These are phyloP conservation scores for Penicillium nucicola DNA, from an alignment of 495 filamentous ascomycete species.

Conservation along the genomic window DNA sequence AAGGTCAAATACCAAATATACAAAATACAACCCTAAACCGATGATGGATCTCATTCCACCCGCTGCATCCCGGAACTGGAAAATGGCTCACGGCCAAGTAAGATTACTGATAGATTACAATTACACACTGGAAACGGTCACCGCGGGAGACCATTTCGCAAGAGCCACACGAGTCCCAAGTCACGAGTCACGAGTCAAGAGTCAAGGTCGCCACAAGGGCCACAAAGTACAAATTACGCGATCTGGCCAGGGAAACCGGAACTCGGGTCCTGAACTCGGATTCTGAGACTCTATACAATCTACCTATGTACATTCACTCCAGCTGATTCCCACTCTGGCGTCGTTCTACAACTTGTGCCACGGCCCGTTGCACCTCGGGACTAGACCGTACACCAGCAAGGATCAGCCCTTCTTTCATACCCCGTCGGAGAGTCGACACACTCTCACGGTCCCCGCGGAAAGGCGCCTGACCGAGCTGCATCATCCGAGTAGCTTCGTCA, in stretches of 20 bases:
- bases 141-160: too few species aligned
- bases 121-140: too few species aligned
- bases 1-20: too few species aligned
- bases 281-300: not conserved
- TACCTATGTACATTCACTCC: constrained; percentile 5
- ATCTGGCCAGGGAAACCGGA: not conserved
- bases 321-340: constrained; percentile 31
- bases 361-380: constrained; percentile 71
- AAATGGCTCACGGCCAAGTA: constrained; percentile 14
- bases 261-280: too few species aligned
- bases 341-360: constrained; percentile 59
- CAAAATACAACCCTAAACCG: constrained; percentile 11
- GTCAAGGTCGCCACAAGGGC: not conserved
- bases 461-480: constrained; percentile 79
- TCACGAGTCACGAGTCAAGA: constrained; percentile 1
- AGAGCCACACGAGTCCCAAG: too few species aligned
- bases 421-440: constrained; percentile 55
- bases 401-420: constrained; percentile 74
- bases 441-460: constrained; percentile 68
- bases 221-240: constrained; percentile 5
- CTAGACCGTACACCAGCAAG: constrained; percentile 69
- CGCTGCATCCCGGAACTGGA: constrained; percentile 19
- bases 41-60: constrained; percentile 27
- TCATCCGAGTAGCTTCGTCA: constrained; percentile 61
- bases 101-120: not conserved